Base-by-base conservation (phyloP, 148 eudicot genomes). In the Pharnaceum exiguum region DNA sequence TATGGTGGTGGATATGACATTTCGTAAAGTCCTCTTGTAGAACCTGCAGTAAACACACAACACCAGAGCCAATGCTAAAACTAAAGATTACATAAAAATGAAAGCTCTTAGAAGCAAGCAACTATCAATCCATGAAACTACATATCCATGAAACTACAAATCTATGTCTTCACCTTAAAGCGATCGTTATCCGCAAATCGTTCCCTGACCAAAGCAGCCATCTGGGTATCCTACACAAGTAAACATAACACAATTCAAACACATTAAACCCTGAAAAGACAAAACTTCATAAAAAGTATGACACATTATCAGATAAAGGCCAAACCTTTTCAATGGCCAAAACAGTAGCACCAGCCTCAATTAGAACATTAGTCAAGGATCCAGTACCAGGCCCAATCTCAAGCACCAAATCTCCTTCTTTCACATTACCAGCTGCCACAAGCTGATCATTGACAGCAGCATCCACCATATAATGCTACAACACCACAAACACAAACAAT, bases 361-460 rank as follows among this genome's bases (percentile, higher is more conserved):
- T 70, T 21, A 84, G 86, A 54, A 77, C 90, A 75, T 77, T 81
- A 15, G 96, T 91, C 57, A 87, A 81, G 24, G 96, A 87, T 38
- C 98, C 98, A 49, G 96, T 91, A 33, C 96, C 98, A 2, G 96
- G 96, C 7, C 98, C 98, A 63, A 91, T 85, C 76, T 91, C 98
- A 31, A 91, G 90, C 44, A 88, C 98, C 52, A 88, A 32, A 64
- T 91, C 95, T 28, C 98, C 98, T 5, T 91, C 86, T 65, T 63
- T 76, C 11, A 88, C 86, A 67, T 70, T 65, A 10, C 86, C 98
- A 46, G 76, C 94, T 37, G 59, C 62, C 21, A 60, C 90, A 60
- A 91, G 88, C 69, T 85, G 86, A 46, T 88, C 83, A 63, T 91
- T 87, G 15, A 91, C 60, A 9, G 74, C 63, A 55, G 71, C 62